These are phyloP conservation scores for Mycena latifolia DNA, from an alignment of 768 basidiomycete species.

Conservation along the genomic window DNA sequence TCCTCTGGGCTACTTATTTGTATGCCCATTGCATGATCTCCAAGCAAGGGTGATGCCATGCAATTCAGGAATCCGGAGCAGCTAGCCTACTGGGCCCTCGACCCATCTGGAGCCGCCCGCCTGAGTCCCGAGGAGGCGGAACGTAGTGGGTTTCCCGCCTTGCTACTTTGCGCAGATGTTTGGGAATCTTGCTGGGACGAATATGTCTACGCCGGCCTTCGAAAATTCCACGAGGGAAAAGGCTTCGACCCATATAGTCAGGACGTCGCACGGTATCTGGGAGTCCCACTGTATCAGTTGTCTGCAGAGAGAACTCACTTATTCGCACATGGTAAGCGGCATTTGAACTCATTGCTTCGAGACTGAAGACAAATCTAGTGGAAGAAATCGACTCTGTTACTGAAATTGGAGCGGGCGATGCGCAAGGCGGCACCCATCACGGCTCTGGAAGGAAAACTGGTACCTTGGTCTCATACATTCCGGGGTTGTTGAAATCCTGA, in stretches of 20 bases:
- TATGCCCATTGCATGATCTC: background rate
- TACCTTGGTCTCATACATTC: no score
- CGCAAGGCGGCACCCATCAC: no score
- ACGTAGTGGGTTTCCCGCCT: background rate
- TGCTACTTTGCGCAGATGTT: background rate
- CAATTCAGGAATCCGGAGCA: background rate
- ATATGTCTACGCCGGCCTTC: background rate
- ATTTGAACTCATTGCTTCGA: background rate
- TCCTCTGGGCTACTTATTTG: background rate
- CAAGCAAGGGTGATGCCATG: background rate
- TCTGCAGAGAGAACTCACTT: background rate
- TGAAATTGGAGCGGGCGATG: no score
- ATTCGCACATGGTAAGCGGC: background rate
- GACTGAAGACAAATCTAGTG: background rate
- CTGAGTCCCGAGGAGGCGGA: background rate
- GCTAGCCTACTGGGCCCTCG: slow-evolving; percentile 5
- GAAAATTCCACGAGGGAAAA: background rate
- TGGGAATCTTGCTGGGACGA: background rate
- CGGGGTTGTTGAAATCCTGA: no score
- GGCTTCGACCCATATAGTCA: no score
- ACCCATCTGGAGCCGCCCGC: background rate
- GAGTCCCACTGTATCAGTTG: background rate
- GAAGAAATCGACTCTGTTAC: no score
- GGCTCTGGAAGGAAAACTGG: no score
- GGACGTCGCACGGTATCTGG: background rate